These are phyloP conservation scores for Tieghemiomyces parasiticus DNA, from an alignment of 192 early-diverging fungal genomes.

Conservation along the genomic window DNA sequence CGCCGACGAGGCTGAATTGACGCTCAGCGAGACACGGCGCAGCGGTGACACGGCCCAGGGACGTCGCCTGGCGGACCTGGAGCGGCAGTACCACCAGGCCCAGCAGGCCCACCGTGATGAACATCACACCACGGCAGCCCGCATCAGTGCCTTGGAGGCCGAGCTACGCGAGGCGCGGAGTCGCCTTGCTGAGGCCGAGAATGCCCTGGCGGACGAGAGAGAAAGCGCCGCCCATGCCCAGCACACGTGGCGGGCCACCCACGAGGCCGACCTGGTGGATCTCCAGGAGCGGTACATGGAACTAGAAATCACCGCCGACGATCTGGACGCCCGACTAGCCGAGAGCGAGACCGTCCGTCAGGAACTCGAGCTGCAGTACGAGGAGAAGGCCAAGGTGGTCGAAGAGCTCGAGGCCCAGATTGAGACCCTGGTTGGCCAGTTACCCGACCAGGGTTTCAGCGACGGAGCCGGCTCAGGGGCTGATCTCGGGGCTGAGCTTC, in stretches of 20 bases:
- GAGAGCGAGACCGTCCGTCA: constrained; percentile 3
- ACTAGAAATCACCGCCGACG: not conserved
- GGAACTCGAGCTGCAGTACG: not conserved
- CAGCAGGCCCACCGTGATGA: not conserved
- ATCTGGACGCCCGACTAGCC: not conserved
- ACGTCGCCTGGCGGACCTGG: not conserved
- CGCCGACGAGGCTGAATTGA: not conserved
- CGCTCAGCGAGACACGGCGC: too few species aligned
- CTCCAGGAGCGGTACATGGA: not conserved
- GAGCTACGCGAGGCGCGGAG: not conserved
- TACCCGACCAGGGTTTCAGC: not conserved
- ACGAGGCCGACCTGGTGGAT: not conserved
- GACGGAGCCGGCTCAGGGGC: not conserved
- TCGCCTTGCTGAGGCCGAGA: not conserved
- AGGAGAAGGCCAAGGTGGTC: not conserved
- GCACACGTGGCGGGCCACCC: not conserved
- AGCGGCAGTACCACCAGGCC: not conserved
- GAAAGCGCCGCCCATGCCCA: not conserved
- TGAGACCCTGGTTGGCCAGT: not conserved
- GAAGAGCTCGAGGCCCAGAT: constrained; percentile 8
- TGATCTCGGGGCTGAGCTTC: constrained; percentile 4
- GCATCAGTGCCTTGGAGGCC: not conserved
- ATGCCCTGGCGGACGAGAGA: not conserved
- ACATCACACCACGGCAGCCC: not conserved
- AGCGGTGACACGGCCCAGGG: not conserved